A percentile compares a stretch with the other conserved stretches of the same genome.
Evolutionary conservation across 257 asterid species (phyloP).

Genomic region (Solanum sparsipilum): DNA sequence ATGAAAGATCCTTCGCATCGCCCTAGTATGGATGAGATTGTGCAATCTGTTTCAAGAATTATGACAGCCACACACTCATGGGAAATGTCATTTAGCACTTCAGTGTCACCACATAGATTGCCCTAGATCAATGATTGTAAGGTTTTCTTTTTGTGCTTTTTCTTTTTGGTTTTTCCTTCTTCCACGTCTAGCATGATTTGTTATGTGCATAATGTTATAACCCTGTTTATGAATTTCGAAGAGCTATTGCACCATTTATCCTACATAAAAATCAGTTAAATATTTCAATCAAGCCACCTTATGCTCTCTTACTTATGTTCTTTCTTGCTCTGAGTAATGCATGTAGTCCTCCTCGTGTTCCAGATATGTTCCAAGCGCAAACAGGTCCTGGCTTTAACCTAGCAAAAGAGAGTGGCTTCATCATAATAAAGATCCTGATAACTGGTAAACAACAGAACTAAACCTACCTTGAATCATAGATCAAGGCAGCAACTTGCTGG

Average conservation of each 20-base stretch:
- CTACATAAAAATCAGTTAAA: neutral
- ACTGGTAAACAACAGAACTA: neutral
- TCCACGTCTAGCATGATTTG: neutral
- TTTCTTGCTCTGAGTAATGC: neutral
- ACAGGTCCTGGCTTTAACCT: neutral
- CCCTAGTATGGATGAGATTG: slow-evolving; percentile 59
- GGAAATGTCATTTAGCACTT: slow-evolving; percentile 37
- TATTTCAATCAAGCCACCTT: neutral
- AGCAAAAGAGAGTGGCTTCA: neutral
- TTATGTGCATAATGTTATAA: neutral
- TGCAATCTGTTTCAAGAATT: slow-evolving; percentile 49
- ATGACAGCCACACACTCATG: slow-evolving; percentile 36
- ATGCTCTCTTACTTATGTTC: neutral
- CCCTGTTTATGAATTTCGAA: neutral
- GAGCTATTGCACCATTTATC: neutral
- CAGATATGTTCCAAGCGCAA: neutral
- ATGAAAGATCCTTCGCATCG: slow-evolving; percentile 54
- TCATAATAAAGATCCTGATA: neutral
- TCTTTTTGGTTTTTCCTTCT: neutral
- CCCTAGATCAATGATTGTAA: slow-evolving; percentile 14
- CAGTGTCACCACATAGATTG: slow-evolving; percentile 10
- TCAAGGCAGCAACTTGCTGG: neutral
- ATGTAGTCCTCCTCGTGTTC: neutral
- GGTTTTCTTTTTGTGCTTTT: neutral
- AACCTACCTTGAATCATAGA: neutral